Base-by-base conservation (phyloP, 805 yeast species). In the Myxozyma melibiosi region DNA sequence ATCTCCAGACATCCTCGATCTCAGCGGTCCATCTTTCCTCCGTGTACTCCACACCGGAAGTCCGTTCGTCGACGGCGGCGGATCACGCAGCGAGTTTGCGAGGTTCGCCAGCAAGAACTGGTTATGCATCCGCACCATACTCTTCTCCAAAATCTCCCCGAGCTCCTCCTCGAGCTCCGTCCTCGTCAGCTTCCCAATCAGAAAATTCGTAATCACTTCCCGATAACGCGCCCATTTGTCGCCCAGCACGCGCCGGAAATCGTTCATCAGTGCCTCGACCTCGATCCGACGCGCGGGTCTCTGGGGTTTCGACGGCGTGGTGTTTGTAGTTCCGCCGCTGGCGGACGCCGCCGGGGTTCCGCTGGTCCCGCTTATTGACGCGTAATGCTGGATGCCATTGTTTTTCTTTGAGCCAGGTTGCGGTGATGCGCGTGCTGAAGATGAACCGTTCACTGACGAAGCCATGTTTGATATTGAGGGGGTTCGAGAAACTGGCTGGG, bases 211-310 rank as follows among this genome's bases (percentile, higher is more conserved):
- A 24, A 94, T 79, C 4, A 88, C 78, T 54, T 84, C 86, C 61
- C 95, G 91, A 71, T 92, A 92, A 57, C 79, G 80, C 61, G 86
- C 92, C 99, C 99, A 92, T 46, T 82, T 81, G 43, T 79, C 76
- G 1, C 97, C 97, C 57, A 92, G 71, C 58, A 80, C 78, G 51
- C 78, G 78, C 62, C 88, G 91, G 61, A 94, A 82, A 53, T 86
- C 89, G 35, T 80, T 78, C 67, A 91, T 88, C 56, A 90, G 76
- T 0, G 71, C 66, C 53, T 84, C 86, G n/a, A 86, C 77, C 48
- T 85, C 87, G 20, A 85, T 73, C 62, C 89, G 73, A 44, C 64
- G 56, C 13, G 65, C 66, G 11, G 66, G 67, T 31, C 55, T 64
- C 38, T 57, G 64, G 8, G 64, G 64, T 42, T 50, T 57, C n/a